Evolutionary conservation across 129 eudicot genomes (phyloP).

Genomic region (Escallonia herrerae): DNA sequence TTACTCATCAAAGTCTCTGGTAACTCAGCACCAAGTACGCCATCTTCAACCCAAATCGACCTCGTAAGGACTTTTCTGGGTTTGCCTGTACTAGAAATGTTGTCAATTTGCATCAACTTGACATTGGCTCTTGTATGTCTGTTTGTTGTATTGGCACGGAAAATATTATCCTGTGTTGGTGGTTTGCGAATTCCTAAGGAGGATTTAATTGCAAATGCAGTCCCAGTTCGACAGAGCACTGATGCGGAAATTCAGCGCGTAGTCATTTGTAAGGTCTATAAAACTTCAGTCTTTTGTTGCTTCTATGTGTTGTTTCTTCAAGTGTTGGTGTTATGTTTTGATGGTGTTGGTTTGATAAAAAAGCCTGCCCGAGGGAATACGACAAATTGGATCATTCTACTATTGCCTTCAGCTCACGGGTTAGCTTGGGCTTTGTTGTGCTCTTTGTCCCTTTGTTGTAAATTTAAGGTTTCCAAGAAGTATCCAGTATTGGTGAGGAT

Average conservation of each 20-base stretch:
- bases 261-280: conserved; percentile 53
- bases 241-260: conserved; percentile 33
- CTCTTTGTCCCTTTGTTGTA: conserved; percentile 44
- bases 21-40: neutral
- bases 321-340: conserved; percentile 55
- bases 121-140: conserved; percentile 40
- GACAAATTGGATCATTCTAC: conserved; percentile 32
- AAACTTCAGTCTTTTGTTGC: conserved; percentile 58
- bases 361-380: conserved; percentile 36
- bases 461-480: conserved; percentile 46
- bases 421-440: conserved; percentile 71
- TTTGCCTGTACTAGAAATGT: conserved; percentile 44
- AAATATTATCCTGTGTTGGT: conserved; percentile 31
- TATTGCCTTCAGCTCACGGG: conserved; percentile 65
- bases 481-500: conserved; percentile 52
- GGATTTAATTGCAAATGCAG: conserved; percentile 28
- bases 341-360: conserved; percentile 43
- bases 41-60: neutral
- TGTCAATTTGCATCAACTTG: conserved; percentile 56
- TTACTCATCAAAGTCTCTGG: conserved; percentile 3
- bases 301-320: conserved; percentile 62
- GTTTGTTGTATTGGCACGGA: conserved; percentile 39
- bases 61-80: conserved; percentile 18
- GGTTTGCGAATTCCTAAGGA: conserved; percentile 39
- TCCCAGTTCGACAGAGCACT: conserved; percentile 15